A percentile compares a stretch with the other conserved stretches of the same genome.
Conservation (phyloP, 78 protist genomes). For the Diacronema lutheri region DNA sequence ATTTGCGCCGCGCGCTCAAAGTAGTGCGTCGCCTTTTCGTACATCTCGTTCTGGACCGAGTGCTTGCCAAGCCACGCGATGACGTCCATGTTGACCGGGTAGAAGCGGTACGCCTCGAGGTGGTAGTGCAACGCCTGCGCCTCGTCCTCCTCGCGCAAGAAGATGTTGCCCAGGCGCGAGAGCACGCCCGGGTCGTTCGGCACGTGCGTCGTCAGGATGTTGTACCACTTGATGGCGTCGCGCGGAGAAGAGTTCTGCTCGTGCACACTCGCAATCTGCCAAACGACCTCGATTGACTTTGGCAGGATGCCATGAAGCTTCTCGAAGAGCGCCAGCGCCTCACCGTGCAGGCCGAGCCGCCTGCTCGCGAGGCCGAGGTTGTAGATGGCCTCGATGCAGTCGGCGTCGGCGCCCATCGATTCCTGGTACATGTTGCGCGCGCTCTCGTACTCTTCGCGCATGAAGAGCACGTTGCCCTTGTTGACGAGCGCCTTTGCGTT, state of each 20-base stretch:
- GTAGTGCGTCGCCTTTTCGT: slow-evolving; percentile 72
- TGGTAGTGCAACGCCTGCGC: slow-evolving; percentile 61
- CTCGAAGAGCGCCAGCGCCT: slow-evolving; percentile 48
- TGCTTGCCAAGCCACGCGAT: slow-evolving; percentile 79
- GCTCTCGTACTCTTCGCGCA: slow-evolving; percentile 15
- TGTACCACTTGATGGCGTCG: slow-evolving; percentile 48
- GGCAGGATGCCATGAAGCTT: slow-evolving; percentile 47
- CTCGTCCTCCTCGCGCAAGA: slow-evolving; percentile 51
- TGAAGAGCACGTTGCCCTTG: slow-evolving; percentile 62
- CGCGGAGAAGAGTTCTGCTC: background rate
- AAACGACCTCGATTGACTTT: slow-evolving; percentile 50
- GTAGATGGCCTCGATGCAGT: slow-evolving; percentile 76
- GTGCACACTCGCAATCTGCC: background rate
- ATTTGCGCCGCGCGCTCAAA: slow-evolving; percentile 70
- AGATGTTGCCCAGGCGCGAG: slow-evolving; percentile 44
- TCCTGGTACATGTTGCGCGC: slow-evolving; percentile 54
- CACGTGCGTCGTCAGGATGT: slow-evolving; percentile 23
- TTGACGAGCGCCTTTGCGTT: slow-evolving; percentile 79
- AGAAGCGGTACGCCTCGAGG: slow-evolving; percentile 49
- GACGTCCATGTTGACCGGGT: slow-evolving; percentile 66
- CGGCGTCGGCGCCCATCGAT: slow-evolving; percentile 68
- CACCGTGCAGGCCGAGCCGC: slow-evolving; percentile 37
- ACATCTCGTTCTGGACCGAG: slow-evolving; percentile 58
- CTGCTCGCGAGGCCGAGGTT: slow-evolving; percentile 57
- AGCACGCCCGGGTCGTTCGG: slow-evolving; percentile 67